phyloP scores from a whole-genome alignment of 441 rosid genomes.

The Flueggea neowawraea region DNA sequence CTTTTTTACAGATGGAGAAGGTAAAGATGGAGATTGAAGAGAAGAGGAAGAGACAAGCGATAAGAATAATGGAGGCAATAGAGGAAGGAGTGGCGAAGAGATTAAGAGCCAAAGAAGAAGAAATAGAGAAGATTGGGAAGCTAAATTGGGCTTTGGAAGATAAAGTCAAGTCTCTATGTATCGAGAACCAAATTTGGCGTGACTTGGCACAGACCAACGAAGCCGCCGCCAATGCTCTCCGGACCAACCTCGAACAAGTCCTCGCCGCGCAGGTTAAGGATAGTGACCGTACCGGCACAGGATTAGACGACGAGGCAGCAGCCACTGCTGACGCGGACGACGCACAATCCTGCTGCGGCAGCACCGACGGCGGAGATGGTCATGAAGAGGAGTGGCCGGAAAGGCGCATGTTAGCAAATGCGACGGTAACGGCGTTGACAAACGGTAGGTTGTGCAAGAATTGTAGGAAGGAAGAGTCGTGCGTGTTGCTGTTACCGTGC shows the following conservation, averaged over 20 bases:
- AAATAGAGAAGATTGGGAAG: constrained; percentile 57
- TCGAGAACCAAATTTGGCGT: constrained; percentile 85
- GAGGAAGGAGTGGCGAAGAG: constrained; percentile 52
- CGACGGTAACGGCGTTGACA: constrained; percentile 3
- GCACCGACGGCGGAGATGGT: constrained; percentile 25
- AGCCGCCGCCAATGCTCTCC: constrained; percentile 67
- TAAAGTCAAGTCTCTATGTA: constrained; percentile 47
- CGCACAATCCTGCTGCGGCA: constrained; percentile 76
- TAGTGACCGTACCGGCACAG: constrained; percentile 16
- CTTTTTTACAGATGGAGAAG: constrained; percentile 59
- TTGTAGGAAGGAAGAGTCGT: constrained; percentile 61
- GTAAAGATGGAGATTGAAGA: constrained; percentile 70
- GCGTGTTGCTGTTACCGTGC: constrained; percentile 80
- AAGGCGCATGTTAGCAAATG: constrained; percentile 11
- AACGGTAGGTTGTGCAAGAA: constrained; percentile 41
- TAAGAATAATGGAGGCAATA: constrained; percentile 49
- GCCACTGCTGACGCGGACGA: constrained; percentile 36
- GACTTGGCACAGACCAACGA: constrained; percentile 76
- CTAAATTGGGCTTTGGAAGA: constrained; percentile 74
- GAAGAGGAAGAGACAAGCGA: constrained; percentile 50
- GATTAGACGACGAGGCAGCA: constrained; percentile 17
- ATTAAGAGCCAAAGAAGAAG: constrained; percentile 64
- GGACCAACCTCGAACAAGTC: constrained; percentile 62
- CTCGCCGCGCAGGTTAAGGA: constrained; percentile 48
- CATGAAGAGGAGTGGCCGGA: constrained; percentile 8